Base-by-base conservation (phyloP, 176 grass and related monocot species). In the Carex kokanica region DNA sequence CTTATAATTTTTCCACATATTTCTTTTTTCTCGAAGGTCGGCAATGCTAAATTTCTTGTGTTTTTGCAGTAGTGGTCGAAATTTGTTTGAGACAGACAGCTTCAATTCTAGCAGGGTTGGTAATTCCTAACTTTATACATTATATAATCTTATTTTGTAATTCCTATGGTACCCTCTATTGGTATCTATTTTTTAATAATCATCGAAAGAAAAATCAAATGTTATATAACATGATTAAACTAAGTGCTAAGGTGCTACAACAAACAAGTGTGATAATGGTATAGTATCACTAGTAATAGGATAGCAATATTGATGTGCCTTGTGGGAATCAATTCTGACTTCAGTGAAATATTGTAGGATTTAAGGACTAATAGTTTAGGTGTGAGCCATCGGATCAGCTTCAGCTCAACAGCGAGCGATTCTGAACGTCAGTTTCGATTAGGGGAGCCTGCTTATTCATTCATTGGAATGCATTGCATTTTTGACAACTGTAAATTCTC, bases 381-480 rank as follows among this genome's bases (percentile, higher is more conserved):
- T 43, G 89, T 93, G 82, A 85, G 63, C 24, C 93, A 54, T 27
- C 75, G 71, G 25, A 2, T 83, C 24, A 95, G 93, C 78, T 80
- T 95, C 57, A 80, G 83, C 83, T 93, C 93, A 87, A 98, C 82
- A 62, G 80, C 67, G 20, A 88, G 90, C 75, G 95, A 93, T 66
- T 23, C 79, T 57, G 96, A 99, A 29, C 86, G 81, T 15, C 91
- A 90, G 61, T 79, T 89, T 75, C 94, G 85, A 87, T 86, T 93
- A 9, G 54, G 79, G 0, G 93, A 99, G 32, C 91, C 89, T 81
- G 91, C 89, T 56, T 96, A 96, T 86, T 99, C 97, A 20, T 99
- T 99, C 87, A 89, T 99, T 88, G 97, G 97, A 88, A 92, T 99
- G 97, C 97, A 96, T 47, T 99, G 93, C 85, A 93, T 99, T 43